These are phyloP conservation scores for Podosphaera xanthii DNA, from an alignment of 2,329 filamentous ascomycete species.

Conservation along the genomic window DNA sequence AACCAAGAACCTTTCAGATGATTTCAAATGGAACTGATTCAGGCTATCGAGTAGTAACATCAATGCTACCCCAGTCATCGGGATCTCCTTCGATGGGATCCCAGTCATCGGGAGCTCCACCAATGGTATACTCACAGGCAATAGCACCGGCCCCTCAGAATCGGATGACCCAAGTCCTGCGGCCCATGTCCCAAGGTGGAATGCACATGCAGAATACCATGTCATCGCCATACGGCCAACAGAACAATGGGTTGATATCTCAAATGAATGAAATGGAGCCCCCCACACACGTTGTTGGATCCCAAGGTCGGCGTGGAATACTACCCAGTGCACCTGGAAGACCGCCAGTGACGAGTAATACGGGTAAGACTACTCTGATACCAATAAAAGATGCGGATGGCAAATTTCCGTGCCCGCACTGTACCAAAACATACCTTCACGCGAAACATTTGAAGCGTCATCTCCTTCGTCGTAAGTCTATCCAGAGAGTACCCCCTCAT, in stretches of 20 bases:
- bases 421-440: constrained; percentile 93
- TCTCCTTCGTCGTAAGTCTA: constrained; percentile 71
- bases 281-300: constrained; percentile 82
- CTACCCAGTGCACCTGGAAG: constrained; percentile 75
- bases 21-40: constrained; percentile 7
- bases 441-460: constrained; percentile 95
- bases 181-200: constrained; percentile 48
- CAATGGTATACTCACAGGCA: constrained; percentile 49
- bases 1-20: constrained; percentile 9
- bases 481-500: neutral
- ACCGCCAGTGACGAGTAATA: constrained; percentile 50
- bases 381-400: constrained; percentile 91
- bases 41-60: constrained; percentile 28
- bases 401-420: constrained; percentile 95
- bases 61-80: constrained; percentile 44
- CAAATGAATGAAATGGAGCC: constrained; percentile 33
- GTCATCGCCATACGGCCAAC: constrained; percentile 35
- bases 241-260: constrained; percentile 26
- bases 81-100: constrained; percentile 7
- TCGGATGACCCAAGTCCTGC: constrained; percentile 31
- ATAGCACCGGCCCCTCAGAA: constrained; percentile 48
- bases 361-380: constrained; percentile 59
- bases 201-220: constrained; percentile 29
- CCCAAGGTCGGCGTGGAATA: constrained; percentile 78
- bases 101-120: constrained; percentile 13